Base-by-base conservation (phyloP, 148 eudicot species). In the Vaccinium darrowii region DNA sequence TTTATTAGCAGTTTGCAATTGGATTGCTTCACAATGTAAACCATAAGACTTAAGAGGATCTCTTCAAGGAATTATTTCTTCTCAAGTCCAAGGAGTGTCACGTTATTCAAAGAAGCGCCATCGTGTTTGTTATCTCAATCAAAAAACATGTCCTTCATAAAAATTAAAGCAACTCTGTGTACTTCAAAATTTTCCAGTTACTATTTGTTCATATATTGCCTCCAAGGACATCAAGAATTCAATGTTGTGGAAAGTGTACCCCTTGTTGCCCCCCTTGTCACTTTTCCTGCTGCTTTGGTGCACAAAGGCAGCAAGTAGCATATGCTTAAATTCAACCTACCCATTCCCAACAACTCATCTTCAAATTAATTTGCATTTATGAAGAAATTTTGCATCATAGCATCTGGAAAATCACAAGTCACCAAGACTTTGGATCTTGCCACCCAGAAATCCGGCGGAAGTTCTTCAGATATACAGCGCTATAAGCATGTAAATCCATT, bases 31-130 rank as follows among this genome's bases (percentile, higher is more conserved):
- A 67, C 74, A 67, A 21, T 23, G 69, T 63, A 63, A 67, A 5
- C 74, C 79, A n/a, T 76, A n/a, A 47, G 57, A 49, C 33, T 30
- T 49, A 49, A 76, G 56, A 52, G 67, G 53, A n/a, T 21, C 39
- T 72, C 43, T 7, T 82, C 52, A 60, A 74, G 36, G 80, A 21
- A 53, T 72, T 56, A 65, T n/a, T 60, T 43, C 47, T 75, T 83
- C 71, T 30, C 25, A 51, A 54, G 56, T 57, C 33, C 36, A 11
- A 21, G 69, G 3, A 63, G 69, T 7, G 69, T 57, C 15, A 6
- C 14, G 2, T 76, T 53, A 52, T 25, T 51, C 81, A 78, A 53
- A 25, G 60, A 78, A 53, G 33, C 27, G 1, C 36, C 81, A 23
- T 76, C 79, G 11, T 76, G 9, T 9, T 21, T 49, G 52, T 76